Evolutionary conservation across 306 rosid species (phyloP).

Genomic region (Prosopis cineraria): DNA sequence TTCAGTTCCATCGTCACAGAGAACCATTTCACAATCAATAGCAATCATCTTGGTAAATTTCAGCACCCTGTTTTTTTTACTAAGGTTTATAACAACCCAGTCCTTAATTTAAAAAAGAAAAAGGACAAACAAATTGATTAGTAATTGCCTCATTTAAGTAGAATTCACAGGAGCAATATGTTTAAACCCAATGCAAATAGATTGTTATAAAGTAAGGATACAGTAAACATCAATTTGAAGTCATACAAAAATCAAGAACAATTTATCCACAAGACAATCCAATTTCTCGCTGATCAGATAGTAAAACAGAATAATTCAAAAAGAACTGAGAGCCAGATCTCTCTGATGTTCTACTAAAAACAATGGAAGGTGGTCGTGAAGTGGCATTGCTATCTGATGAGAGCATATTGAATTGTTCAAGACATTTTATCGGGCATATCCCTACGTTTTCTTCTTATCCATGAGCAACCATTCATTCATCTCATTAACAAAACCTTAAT

Average conservation of each 20-base stretch:
- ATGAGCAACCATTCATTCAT: conserved; percentile 11
- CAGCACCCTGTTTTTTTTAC: conserved; percentile 48
- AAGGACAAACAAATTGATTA: conserved; percentile 11
- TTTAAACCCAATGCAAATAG: conserved; percentile 1
- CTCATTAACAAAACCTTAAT: neutral
- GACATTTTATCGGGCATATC: neutral
- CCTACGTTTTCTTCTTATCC: neutral
- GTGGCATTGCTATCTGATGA: neutral
- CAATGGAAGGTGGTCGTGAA: neutral
- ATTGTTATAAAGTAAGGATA: conserved; percentile 4
- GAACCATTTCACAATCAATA: conserved; percentile 98
- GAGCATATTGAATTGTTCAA: neutral
- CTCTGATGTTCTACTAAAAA: neutral
- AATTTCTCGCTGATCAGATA: neutral
- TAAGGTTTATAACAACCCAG: conserved; percentile 67
- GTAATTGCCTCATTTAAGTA: conserved; percentile 14
- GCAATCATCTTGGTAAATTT: conserved; percentile 65
- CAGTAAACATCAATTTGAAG: conserved; percentile 1
- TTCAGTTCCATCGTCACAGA: conserved; percentile 83
- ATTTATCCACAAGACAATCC: conserved; percentile 7
- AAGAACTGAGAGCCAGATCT: neutral
- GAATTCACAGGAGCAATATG: neutral
- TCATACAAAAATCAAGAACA: conserved; percentile 10
- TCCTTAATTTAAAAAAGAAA: conserved; percentile 56
- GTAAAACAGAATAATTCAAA: no score